These are phyloP conservation scores for Tylopilus plumbeoviolaceoides DNA, from an alignment of 768 basidiomycete genomes.

Conservation along the genomic window DNA sequence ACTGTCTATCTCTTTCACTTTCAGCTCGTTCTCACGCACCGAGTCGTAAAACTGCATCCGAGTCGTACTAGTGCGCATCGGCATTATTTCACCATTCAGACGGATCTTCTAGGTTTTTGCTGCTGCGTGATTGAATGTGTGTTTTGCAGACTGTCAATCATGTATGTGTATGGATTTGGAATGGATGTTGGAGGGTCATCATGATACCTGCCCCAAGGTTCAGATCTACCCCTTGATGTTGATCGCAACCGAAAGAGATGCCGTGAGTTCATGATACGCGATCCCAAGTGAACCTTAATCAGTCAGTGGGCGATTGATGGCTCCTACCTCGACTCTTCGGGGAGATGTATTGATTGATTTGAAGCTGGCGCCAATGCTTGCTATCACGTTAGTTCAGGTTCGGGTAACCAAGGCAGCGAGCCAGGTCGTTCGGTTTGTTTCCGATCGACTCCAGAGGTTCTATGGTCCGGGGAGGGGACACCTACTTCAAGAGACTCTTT, in stretches of 20 bases:
- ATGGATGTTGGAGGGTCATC: background rate
- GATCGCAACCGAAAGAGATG: background rate
- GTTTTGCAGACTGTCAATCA: background rate
- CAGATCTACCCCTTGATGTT: background rate
- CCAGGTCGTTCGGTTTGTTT: background rate
- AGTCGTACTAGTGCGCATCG: background rate
- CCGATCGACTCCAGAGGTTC: background rate
- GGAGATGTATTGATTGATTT: background rate
- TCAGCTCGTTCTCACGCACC: background rate
- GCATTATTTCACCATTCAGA: background rate
- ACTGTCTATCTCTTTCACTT: background rate
- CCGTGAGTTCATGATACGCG: background rate
- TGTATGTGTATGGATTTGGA: background rate
- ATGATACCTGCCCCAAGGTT: background rate
- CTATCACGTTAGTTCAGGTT: background rate
- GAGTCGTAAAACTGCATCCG: background rate
- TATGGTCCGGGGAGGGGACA: no score
- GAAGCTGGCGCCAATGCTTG: background rate
- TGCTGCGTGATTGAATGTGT: background rate
- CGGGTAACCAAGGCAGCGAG: background rate
- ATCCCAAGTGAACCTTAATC: background rate
- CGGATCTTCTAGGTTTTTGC: conserved; percentile 6
- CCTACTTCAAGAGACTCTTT: background rate
- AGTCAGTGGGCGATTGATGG: background rate
- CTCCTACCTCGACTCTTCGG: background rate